These are phyloP conservation scores for Toxicodendron radicans DNA, from an alignment of 345 rosid genomes.

Conservation along the genomic window DNA sequence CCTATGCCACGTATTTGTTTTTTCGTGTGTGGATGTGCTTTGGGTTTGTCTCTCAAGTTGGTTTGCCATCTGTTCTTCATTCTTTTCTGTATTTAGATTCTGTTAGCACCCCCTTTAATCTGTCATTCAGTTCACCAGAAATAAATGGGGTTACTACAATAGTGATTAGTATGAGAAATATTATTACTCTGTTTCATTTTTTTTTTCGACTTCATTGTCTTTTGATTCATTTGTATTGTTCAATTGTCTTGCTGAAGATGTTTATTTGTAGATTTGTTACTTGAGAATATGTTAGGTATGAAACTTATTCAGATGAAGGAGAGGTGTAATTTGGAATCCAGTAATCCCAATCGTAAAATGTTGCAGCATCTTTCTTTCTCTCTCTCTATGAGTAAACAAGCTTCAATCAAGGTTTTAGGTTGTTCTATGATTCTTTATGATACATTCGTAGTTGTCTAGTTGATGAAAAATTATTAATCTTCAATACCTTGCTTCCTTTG, in stretches of 20 bases:
- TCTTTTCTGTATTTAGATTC: slow-evolving; percentile 88
- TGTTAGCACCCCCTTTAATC: slow-evolving; percentile 37
- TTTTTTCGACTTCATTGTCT: slow-evolving; percentile 16
- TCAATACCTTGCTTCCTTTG: slow-evolving; percentile 26
- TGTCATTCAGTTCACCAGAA: slow-evolving; percentile 38
- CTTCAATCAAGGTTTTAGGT: slow-evolving; percentile 4
- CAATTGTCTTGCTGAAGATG: slow-evolving; percentile 8
- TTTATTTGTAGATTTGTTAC: slow-evolving; percentile 3
- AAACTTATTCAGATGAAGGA: slow-evolving; percentile 9
- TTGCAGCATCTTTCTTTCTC: neutral
- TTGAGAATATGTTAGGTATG: neutral
- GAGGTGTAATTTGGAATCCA: slow-evolving; percentile 7
- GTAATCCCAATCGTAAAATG: slow-evolving; percentile 4
- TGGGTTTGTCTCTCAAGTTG: slow-evolving; percentile 40
- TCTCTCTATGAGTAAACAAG: neutral
- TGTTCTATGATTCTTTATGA: neutral
- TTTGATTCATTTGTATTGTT: slow-evolving; percentile 21
- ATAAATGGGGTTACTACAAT: slow-evolving; percentile 53
- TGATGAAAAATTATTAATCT: slow-evolving; percentile 16
- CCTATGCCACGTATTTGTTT: slow-evolving; percentile 20
- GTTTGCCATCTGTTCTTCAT: slow-evolving; percentile 46
- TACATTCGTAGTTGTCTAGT: slow-evolving; percentile 16
- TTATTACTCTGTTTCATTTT: slow-evolving; percentile 16
- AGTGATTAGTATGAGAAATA: slow-evolving; percentile 28
- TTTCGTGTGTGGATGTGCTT: slow-evolving; percentile 64